Base-by-base conservation (phyloP, 805 yeast species). In the Cyberlindnera subsufficiens region DNA sequence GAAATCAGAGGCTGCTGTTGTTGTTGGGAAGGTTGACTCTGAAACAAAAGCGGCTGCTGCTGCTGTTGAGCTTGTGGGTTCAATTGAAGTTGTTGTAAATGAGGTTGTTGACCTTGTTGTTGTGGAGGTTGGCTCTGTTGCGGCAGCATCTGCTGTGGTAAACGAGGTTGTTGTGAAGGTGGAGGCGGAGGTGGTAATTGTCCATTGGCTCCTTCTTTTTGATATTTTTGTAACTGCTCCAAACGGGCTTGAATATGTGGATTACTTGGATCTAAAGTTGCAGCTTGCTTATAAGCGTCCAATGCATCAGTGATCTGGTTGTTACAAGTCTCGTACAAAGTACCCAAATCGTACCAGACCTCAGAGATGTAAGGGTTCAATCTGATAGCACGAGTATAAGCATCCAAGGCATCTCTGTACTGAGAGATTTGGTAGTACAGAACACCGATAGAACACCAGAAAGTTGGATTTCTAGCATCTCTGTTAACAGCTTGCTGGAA, bases 261-360 rank as follows among this genome's bases (percentile, higher is more conserved):
- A 61, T 93, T 91, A 50, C 79, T 85, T 34, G 98, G 97, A 60
- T 93, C 98, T 53, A 93, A 77, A 40, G 95, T 80, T 30, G 95
- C 96, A 5, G 99, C 99, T 51, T 95, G 93, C 57, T 86, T 86
- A 61, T 93, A 93, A 3, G 99, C 99, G 65, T 93, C 98, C 50
- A 93, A 69, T 1, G 99, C 99, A 63, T 93, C 99, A 46, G 82
- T 77, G 46, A 89, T 76, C 67, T 93, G 99, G 67, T 91, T 90
- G 66, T 90, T 93, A 68, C 99, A 93, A 30, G 97, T 88, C 66
- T 93, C 99, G 64, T 93, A 93, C 34, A 93, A 69, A 6, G 98
- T 93, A 45, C 99, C 99, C 59, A 93, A 75, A 66, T 93, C 99
- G 66, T 93, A 93, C 99, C 99, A 93, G 20, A 93, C 99, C 65